These are phyloP conservation scores for Lagerstroemia speciosa DNA, from an alignment of 345 rosid species.

Conservation along the genomic window DNA sequence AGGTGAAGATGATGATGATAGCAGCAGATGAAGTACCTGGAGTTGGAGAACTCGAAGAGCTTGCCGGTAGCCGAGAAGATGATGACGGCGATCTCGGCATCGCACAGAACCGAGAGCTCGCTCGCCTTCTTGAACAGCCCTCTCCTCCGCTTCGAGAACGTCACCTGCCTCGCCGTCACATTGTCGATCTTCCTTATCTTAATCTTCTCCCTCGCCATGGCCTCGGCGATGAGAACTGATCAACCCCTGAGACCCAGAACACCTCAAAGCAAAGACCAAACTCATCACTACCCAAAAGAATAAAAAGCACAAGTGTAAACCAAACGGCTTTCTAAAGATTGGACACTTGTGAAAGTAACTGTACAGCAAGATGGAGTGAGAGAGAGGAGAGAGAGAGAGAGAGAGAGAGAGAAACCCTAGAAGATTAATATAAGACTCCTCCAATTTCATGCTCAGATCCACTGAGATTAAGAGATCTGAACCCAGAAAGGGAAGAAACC, in stretches of 20 bases:
- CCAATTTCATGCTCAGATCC: neutral
- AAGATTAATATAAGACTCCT: neutral
- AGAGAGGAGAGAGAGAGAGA: neutral
- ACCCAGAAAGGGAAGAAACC: neutral
- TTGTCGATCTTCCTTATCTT: conserved; percentile 25
- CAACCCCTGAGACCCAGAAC: neutral
- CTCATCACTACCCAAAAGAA: neutral
- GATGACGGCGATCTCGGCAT: conserved; percentile 20
- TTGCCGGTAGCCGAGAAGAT: conserved; percentile 26
- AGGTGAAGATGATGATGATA: no score
- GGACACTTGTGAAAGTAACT: no score
- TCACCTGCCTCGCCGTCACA: conserved; percentile 24
- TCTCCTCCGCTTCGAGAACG: conserved; percentile 22
- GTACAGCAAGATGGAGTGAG: no score
- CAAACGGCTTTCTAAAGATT: neutral
- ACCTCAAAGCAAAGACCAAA: neutral
- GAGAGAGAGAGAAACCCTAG: conserved; percentile 1
- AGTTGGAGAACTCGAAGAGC: conserved; percentile 22
- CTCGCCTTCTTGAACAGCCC: conserved; percentile 24
- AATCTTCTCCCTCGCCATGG: conserved; percentile 24
- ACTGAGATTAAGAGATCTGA: neutral
- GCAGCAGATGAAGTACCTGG: no score
- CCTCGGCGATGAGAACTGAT: neutral
- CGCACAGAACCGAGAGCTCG: conserved; percentile 25
- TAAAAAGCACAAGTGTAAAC: neutral